Percentiles rank a stretch among this genome's conserved stretches.
Evolutionary conservation across 805 yeast species (phyloP).

Genomic region (Saccharomyces mikatae): DNA sequence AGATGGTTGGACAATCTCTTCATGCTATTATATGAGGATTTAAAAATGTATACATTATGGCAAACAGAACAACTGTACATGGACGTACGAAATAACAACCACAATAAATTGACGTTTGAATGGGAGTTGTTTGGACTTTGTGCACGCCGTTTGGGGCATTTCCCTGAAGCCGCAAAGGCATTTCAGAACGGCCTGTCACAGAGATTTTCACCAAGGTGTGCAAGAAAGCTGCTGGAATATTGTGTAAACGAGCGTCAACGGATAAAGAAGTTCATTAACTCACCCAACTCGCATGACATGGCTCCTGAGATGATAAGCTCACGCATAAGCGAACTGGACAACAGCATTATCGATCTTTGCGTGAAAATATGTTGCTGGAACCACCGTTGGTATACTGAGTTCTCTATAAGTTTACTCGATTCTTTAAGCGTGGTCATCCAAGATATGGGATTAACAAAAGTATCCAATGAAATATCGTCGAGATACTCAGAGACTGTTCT

Average conservation of each 20-base stretch:
- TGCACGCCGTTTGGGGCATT: slow-evolving; percentile 78
- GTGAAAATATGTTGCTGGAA: slow-evolving; percentile 92
- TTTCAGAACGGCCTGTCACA: slow-evolving; percentile 61
- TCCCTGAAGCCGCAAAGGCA: slow-evolving; percentile 80
- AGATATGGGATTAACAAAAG: slow-evolving; percentile 71
- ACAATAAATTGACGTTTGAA: slow-evolving; percentile 70
- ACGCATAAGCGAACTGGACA: slow-evolving; percentile 33
- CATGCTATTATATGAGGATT: slow-evolving; percentile 62
- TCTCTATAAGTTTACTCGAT: slow-evolving; percentile 60
- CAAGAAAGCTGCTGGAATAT: slow-evolving; percentile 62
- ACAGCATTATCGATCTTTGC: slow-evolving; percentile 54
- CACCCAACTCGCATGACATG: slow-evolving; percentile 16
- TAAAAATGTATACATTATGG: slow-evolving; percentile 83
- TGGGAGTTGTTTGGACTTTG: slow-evolving; percentile 90
- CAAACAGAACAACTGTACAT: slow-evolving; percentile 85
- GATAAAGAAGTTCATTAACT: slow-evolving; percentile 15
- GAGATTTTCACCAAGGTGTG: slow-evolving; percentile 75
- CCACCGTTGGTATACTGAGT: slow-evolving; percentile 94
- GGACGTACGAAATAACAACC: slow-evolving; percentile 77
- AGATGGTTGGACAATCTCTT: slow-evolving; percentile 74
- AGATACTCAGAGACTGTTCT: slow-evolving; percentile 43
- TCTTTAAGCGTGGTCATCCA: slow-evolving; percentile 54
- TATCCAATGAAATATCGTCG: slow-evolving; percentile 63
- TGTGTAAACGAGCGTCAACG: slow-evolving; percentile 44
- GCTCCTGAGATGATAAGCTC: slow-evolving; percentile 30